These are phyloP conservation scores for Fraxinus pennsylvanica DNA, from an alignment of 257 asterid species.

Conservation along the genomic window DNA sequence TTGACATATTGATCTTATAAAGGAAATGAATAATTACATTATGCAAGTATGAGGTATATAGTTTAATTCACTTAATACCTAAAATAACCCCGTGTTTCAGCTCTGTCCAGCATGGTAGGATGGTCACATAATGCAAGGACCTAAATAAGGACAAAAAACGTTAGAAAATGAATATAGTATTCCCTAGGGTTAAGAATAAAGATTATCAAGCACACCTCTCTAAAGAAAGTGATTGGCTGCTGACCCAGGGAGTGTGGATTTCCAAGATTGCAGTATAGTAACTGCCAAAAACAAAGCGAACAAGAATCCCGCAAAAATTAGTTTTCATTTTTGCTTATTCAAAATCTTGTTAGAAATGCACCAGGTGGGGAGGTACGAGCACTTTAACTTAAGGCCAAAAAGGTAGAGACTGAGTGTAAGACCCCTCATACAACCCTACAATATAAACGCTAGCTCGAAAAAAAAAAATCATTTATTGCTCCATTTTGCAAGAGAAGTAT, in stretches of 20 bases:
- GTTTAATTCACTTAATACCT: constrained; percentile 46
- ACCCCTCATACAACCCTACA: not conserved
- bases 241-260: constrained; percentile 95
- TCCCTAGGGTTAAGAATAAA: not conserved
- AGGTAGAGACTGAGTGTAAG: not conserved
- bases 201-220: constrained; percentile 64
- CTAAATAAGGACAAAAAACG: constrained; percentile 36
- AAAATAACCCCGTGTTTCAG: constrained; percentile 83
- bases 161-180: constrained; percentile 6
- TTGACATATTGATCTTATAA: not conserved
- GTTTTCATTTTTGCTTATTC: not conserved
- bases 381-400: not conserved
- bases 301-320: constrained; percentile 5
- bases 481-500: not conserved
- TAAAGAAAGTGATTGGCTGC: constrained; percentile 91
- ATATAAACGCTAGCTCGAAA: not conserved
- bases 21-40: not conserved
- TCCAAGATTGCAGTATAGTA: constrained; percentile 87
- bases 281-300: constrained; percentile 45
- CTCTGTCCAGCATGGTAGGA: constrained; percentile 83
- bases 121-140: constrained; percentile 95
- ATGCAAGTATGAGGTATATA: not conserved
- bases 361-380: not conserved
- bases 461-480: not conserved
- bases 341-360: constrained; percentile 4